Conservation (phyloP, 176 grass and related monocot species). For the Avena insularis region DNA sequence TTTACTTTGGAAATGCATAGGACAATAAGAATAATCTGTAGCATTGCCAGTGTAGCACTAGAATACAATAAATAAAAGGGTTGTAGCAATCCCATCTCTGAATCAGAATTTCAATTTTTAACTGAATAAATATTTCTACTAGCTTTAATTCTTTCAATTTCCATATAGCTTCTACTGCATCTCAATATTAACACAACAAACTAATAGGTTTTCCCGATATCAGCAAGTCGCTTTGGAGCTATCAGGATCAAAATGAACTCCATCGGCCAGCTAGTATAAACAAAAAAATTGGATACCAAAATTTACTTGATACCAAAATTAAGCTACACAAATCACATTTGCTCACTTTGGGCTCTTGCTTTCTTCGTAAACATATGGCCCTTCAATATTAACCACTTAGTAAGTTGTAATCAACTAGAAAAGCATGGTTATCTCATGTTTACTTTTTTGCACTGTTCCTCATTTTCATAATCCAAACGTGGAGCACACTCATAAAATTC, state of each 20-base stretch:
- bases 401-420: slow-evolving; percentile 10
- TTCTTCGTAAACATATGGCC: not conserved
- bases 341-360: not conserved
- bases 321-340: slow-evolving; percentile 31
- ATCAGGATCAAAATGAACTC: not conserved
- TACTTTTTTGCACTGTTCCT: not conserved
- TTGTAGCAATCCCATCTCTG: not conserved
- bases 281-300: not conserved
- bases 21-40: not conserved
- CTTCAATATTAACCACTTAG: not conserved
- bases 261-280: not conserved
- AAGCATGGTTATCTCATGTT: slow-evolving; percentile 2
- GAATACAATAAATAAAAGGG: not conserved
- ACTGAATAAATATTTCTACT: not conserved
- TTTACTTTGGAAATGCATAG: slow-evolving; percentile 37
- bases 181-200: not conserved
- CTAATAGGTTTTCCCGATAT: not conserved
- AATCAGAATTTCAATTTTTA: not conserved
- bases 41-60: not conserved
- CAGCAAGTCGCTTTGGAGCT: not conserved
- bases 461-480: not conserved
- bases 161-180: not conserved
- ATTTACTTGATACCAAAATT: not conserved
- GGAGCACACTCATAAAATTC: not conserved
- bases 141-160: not conserved